Conservation (phyloP, 164 flowering plant genomes). For the Cinnamomum chago region DNA sequence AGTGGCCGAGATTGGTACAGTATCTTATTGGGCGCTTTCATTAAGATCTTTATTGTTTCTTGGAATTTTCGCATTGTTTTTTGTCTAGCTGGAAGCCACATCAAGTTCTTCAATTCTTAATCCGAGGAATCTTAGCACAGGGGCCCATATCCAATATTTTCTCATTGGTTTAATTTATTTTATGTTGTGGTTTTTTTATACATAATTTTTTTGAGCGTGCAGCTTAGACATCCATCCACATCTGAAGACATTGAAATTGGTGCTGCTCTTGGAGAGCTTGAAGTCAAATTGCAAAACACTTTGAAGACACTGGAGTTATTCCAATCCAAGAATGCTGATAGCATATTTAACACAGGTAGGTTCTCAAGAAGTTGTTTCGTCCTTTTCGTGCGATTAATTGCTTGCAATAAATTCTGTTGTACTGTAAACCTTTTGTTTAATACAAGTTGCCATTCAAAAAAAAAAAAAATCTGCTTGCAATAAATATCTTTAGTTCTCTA, state of each 20-base stretch:
- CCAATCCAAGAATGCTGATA: constrained; percentile 76
- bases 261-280: constrained; percentile 38
- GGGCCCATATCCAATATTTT: not conserved
- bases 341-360: constrained; percentile 75
- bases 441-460: too few species aligned
- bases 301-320: constrained; percentile 54
- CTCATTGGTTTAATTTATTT: not conserved
- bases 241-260: constrained; percentile 54
- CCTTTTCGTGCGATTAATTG: not conserved
- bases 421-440: too few species aligned
- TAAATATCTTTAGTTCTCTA: too few species aligned
- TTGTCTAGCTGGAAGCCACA: not conserved
- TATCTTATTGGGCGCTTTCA: not conserved
- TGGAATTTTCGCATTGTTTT: not conserved
- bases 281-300: constrained; percentile 39
- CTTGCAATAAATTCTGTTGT: too few species aligned
- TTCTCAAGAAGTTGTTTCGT: constrained; percentile 4
- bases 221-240: constrained; percentile 67
- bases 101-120: not conserved
- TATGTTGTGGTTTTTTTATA: not conserved
- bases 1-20: constrained; percentile 61
- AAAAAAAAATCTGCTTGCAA: not conserved
- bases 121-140: not conserved
- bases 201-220: constrained; percentile 15
- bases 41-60: not conserved